Percentiles rank a stretch among this genome's conserved stretches.
Conservation (phyloP, 108 stramenopile species). For the Conticribra guillardii region DNA sequence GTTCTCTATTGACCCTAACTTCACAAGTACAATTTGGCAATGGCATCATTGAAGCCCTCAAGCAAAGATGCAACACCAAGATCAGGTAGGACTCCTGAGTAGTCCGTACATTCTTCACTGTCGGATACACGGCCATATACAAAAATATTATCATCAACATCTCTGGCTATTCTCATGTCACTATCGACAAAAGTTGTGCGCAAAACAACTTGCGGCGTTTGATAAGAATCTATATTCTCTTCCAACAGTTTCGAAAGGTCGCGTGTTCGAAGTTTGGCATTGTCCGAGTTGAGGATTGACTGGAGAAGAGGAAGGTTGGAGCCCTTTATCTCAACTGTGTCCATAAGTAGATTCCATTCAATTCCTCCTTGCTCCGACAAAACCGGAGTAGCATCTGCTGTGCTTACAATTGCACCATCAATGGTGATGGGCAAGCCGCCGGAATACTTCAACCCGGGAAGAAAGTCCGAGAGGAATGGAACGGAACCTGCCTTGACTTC, state of each 20-base stretch:
- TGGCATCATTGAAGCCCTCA: slow-evolving; percentile 67
- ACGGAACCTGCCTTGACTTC: slow-evolving; percentile 82
- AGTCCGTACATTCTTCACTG: slow-evolving; percentile 50
- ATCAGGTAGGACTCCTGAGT: slow-evolving; percentile 53
- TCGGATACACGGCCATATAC: slow-evolving; percentile 63
- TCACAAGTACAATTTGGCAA: slow-evolving; percentile 52
- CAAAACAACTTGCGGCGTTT: slow-evolving; percentile 68
- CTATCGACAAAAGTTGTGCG: slow-evolving; percentile 67
- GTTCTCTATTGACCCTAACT: too few species aligned
- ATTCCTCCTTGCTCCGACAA: slow-evolving; percentile 18
- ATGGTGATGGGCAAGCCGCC: slow-evolving; percentile 82
- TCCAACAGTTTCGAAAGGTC: slow-evolving; percentile 68
- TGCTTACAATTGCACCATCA: slow-evolving; percentile 84
- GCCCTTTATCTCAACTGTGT: slow-evolving; percentile 86
- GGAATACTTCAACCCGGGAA: slow-evolving; percentile 62
- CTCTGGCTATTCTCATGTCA: slow-evolving; percentile 71
- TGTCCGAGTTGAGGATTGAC: slow-evolving; percentile 61
- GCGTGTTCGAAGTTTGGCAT: slow-evolving; percentile 60
- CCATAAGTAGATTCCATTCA: slow-evolving; percentile 72
- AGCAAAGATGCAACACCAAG: slow-evolving; percentile 58
- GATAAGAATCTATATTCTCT: slow-evolving; percentile 56
- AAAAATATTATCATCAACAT: slow-evolving; percentile 81
- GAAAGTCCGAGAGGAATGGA: slow-evolving; percentile 72
- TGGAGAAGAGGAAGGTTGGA: slow-evolving; percentile 75
- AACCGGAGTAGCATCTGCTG: slow-evolving; percentile 60